Base-by-base conservation (phyloP, 805 yeast species). In the Hanseniaspora lachancei region DNA sequence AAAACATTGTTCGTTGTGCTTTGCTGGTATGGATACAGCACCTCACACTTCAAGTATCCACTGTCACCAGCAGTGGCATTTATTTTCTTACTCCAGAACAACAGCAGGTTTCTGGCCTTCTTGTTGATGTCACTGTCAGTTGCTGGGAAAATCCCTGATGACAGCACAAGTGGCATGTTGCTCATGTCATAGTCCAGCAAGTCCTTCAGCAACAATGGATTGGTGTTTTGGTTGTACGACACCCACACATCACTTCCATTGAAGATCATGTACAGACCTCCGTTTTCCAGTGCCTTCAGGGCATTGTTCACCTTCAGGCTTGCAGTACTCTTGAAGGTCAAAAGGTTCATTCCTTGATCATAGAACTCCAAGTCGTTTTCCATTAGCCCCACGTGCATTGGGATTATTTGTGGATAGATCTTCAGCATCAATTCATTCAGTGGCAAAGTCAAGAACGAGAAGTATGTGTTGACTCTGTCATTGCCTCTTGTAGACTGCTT, bases 331-430 rank as follows among this genome's bases (percentile, higher is more conserved):
- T 62, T 49, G 5, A 66, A n/a, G 62, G 68, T 65, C 79, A 77
- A 58, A 67, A 62, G 54, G 65, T 76, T 60, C 60, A 67, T 62
- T 20, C 72, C 68, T 47, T 69, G 68, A 60, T 77, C 77, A 54
- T 64, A 69, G 6, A 72, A 71, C 44, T 81, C 62, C 27, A 66
- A 80, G 59, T 86, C 95, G 1, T 70, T 71, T 10, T 77, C 83
- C 2, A 69, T 62, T 48, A 68, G 69, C 57, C 86, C 67, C 3
- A 77, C 74, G 65, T 89, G 95, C 27, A 91, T 67, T 41, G 85
- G 86, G 35, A 85, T 74, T 56, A 91, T 72, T 12, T 84, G 80
- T 1, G 98, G 97, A 63, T 89, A 93, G 40, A 93, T 72, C 59
- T 79, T 81, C 58, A 77, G 77, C 23, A 81, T 70, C 21, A 89